Evolutionary conservation across 1,284 basidiomycete genomes (phyloP).

Genomic region (Melanopsichium pennsylvanicum): DNA sequence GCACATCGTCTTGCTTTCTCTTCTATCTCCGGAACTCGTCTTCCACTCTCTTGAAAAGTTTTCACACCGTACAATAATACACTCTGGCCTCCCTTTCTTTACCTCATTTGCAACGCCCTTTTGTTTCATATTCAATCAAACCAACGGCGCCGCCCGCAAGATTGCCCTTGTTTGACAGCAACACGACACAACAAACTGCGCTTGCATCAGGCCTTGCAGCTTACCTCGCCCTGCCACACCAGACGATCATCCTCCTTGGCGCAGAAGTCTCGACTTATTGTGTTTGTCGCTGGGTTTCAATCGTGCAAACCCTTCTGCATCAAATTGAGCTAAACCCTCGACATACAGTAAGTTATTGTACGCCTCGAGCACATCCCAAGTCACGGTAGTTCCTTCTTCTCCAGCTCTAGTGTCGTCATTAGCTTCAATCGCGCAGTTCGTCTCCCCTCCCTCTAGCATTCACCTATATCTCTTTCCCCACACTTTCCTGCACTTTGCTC

Average conservation of each 20-base stretch:
- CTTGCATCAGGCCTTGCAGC: not conserved
- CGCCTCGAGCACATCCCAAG: constrained; percentile 9
- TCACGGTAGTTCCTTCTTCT: constrained; percentile 5
- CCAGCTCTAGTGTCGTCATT: not conserved
- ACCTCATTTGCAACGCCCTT: not conserved
- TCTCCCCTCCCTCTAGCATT: not conserved
- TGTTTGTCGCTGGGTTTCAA: no score
- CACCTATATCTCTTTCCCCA: not conserved
- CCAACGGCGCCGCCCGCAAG: not conserved
- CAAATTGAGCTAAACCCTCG: no score
- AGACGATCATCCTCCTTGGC: no score
- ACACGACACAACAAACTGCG: no score
- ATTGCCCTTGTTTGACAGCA: no score
- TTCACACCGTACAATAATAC: no score
- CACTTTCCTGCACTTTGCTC: not conserved
- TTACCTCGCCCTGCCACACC: no score
- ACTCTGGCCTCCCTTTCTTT: no score
- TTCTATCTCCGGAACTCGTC: not conserved
- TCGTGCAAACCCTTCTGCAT: no score
- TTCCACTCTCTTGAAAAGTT: no score
- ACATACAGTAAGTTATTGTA: no score
- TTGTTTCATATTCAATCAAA: constrained; percentile 2
- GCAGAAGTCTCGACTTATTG: not conserved
- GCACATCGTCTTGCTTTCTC: not conserved
- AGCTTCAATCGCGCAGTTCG: not conserved